phyloP scores from a whole-genome alignment of 768 basidiomycete species.

The Trametes cingulata region DNA sequence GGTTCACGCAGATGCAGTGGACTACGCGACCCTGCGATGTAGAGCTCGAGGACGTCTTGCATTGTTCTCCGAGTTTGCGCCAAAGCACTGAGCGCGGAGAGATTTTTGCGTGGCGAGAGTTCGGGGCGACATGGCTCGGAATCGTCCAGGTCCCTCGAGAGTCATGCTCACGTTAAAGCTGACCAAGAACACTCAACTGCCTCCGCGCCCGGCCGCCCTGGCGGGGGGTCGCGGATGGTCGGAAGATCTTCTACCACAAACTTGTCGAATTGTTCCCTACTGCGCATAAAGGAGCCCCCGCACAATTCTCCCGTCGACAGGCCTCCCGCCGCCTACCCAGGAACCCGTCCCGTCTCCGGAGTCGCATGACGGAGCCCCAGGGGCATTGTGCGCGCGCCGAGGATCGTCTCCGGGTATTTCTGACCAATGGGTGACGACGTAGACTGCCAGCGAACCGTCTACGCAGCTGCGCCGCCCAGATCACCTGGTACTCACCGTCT shows the following conservation, averaged over 20 bases:
- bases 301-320: background rate
- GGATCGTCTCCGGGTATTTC: conserved; percentile 23
- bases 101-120: background rate
- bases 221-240: background rate
- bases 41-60: background rate
- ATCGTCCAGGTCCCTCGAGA: background rate
- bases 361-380: conserved; percentile 5
- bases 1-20: background rate
- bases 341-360: conserved; percentile 4
- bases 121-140: background rate
- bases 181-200: background rate
- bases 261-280: conserved; percentile 8
- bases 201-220: background rate
- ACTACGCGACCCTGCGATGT: too few species aligned
- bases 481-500: conserved; percentile 11
- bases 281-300: background rate
- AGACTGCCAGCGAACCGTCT: background rate
- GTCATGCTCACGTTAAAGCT: conserved; percentile 1
- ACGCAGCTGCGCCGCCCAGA: background rate
- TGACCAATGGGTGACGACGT: conserved; percentile 16
- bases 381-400: background rate
- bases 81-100: background rate
- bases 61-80: too few species aligned
- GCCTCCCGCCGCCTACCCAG: conserved; percentile 7
- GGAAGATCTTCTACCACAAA: conserved; percentile 4